Evolutionary conservation across 2,329 filamentous ascomycete genomes (phyloP), one percentile per base, ranked within the genome.

Genomic region (Fusarium humuli): DNA sequence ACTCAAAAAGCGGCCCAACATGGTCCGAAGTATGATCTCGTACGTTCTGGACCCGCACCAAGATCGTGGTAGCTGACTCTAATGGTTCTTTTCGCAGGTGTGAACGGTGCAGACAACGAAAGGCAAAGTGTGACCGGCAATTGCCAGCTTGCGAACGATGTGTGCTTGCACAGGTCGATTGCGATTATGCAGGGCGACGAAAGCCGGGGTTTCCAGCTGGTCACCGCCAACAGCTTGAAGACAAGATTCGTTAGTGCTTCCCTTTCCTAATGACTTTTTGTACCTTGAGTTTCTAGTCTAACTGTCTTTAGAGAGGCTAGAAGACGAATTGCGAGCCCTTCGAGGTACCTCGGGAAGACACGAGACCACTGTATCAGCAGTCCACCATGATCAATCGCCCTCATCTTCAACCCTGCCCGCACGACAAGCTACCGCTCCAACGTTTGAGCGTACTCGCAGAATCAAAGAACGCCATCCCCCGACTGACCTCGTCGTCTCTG

Each of bases 151-250:
- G 46, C n/a, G 23, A 41, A 6, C 54, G 46, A 18, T 57, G 54
- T 0, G 32, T n/a, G 16, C 27, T 22, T 27, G 46, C 54, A 16
- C 5, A 14, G 25, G 54, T 5, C 5, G 32, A 30, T 4, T 57
- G 54, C 10, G 54, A 57, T 3, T 57, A 53, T 23, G n/a, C 23
- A 7, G 46, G 20, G 2, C 34, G 54, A 1, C 32, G 54, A 16
- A 57, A 57, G 14, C 46, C 54, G 0, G 54, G 54, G 4, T 57
- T 57, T 25, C 54, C 54, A 29, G 46, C 54, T 57, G 54, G 54
- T 2, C 46, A 57, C 27, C 54, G 46, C 2, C 54, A 57, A 13
- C 18, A 53, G 46, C n/a, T 57, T 1, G 54, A 57, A 2, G 30
- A 57, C 3, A 53, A 57, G 16, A 57, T 57, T 4, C 23, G 54